Evolutionary conservation across 2,329 filamentous ascomycete species (phyloP), one percentile per base, ranked within the genome.

Genomic region (Monilinia fructigena): DNA sequence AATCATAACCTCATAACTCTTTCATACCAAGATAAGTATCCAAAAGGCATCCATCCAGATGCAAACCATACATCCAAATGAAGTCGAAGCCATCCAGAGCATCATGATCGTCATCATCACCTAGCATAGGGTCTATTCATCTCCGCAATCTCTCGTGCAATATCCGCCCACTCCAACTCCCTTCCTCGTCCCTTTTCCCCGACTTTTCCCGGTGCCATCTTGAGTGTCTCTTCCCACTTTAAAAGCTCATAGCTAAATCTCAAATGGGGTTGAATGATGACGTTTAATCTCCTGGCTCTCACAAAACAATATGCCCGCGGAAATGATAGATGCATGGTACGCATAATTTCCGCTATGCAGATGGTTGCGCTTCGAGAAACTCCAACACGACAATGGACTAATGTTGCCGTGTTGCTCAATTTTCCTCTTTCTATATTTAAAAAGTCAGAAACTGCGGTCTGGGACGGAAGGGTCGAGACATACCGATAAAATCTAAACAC

Each of bases 331-430:
- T 86, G 83, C 72, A 92, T 79, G 35, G 89, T 83, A 47, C 89
- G 88, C 95, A 99, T 99, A 47, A 98, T 92, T 78, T 98, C 93
- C n/a, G 95, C 95, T 74, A 99, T 99, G 77, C 95, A 98, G 69
- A 99, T 97, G 1, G 94, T 99, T 16, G 95, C 95, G 69, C 92
- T 97, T 62, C 95, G 87, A 61, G 93, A 97, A 65, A 99, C 95
- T 58, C 95, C 95, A 10, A 99, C 95, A 23, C 95, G 89, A 77
- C 95, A 99, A 77, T 99, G 95, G 20, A 99, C 95, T 66, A 99
- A 83, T 0, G 95, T 98, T 31, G 94, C 92, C 5, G 86, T 91
- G 40, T 90, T 89, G 54, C 90, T 89, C 48, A 80, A 80, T 75
- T 89, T 91, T 47, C 94, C 93, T 72, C 88, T 87, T 72, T 92